Base-by-base conservation (phyloP, 192 early-diverging fungal genomes). In the Coemansia furcata region DNA sequence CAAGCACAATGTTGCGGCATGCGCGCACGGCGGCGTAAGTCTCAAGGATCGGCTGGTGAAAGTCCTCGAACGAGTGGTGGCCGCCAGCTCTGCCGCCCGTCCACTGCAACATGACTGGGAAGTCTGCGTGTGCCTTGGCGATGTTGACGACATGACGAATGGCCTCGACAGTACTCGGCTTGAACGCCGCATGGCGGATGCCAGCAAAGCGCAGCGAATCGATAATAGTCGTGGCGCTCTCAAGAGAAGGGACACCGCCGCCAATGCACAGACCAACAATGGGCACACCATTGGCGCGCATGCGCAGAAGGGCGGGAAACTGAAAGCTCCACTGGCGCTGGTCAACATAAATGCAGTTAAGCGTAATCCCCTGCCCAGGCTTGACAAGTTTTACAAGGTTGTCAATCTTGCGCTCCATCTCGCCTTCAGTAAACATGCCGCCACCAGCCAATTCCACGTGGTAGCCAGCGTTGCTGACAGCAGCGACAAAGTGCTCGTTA, bases 61-160 rank as follows among this genome's bases (percentile, higher is more conserved):
- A 92, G 83, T 98, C 94, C 83, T 97, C 96, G 63, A 91, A 97
- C 68, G 91, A 93, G 87, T 98, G 94, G 78, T 98, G 96, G 17
- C 96, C 96, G 71, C 95, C 96, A 38, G 89, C 95, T 65, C 95
- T 89, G 33, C 96, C 96, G 83, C 96, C 95, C 19, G 96, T 98
- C 96, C 96, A 98, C 79, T 98, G 94, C 59, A 96, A 82, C 52
- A 96, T 84, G 49, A 98, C 86, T 3, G 94, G 91, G 85, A 95
- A 94, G 36, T 87, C 87, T 3, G 90, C 88, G 67, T 92, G 86
- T 37, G 86, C 84, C 66, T 89, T 88, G 49, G 95, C 95, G 76
- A 98, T 94, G 17, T 89, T 82, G 61, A 93, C 89, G 52, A 94
- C 93, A 5, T 85, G 75, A 36, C 93, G 89, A 85, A 97, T 92